A percentile compares a stretch with the other conserved stretches of the same genome.
Conservation (phyloP, 306 rosid genomes). For the Vigna mungo region DNA sequence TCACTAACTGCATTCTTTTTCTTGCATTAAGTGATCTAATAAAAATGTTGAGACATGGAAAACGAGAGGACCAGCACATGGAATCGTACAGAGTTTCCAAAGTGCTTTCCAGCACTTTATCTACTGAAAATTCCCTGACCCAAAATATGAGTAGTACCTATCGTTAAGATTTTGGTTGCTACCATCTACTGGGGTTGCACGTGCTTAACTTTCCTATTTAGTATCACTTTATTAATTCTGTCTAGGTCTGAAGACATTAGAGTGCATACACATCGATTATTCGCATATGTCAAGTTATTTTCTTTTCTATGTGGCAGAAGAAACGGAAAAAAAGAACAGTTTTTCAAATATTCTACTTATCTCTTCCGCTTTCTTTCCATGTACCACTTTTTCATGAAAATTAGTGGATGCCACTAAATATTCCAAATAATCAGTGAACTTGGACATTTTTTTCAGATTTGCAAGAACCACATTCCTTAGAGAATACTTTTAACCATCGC, state of each 20-base stretch:
- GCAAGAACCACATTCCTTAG: not conserved
- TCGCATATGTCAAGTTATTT: not conserved
- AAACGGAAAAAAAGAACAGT: slow-evolving; percentile 6
- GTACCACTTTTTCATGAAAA: slow-evolving; percentile 44
- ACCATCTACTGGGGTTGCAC: slow-evolving; percentile 24
- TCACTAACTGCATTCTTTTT: not conserved
- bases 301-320: not conserved
- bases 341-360: slow-evolving; percentile 48
- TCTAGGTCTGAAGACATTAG: not conserved
- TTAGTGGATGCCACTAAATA: slow-evolving; percentile 57
- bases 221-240: not conserved
- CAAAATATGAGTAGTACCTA: not conserved
- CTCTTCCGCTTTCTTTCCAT: slow-evolving; percentile 10
- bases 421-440: slow-evolving; percentile 42
- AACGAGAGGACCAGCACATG: not conserved
- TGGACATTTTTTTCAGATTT: slow-evolving; percentile 31
- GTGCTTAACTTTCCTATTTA: not conserved
- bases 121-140: not conserved
- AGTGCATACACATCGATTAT: too few relatives aligned
- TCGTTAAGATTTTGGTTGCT: slow-evolving; percentile 27
- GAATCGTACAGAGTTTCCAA: slow-evolving; percentile 18
- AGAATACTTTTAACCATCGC: slow-evolving; percentile 18
- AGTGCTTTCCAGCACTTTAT: slow-evolving; percentile 19
- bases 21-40: not conserved
- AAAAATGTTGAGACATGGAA: not conserved